Percentiles rank a stretch among this genome's conserved stretches.
Conservation (phyloP, 495 filamentous ascomycete genomes). For the Evernia prunastri region DNA sequence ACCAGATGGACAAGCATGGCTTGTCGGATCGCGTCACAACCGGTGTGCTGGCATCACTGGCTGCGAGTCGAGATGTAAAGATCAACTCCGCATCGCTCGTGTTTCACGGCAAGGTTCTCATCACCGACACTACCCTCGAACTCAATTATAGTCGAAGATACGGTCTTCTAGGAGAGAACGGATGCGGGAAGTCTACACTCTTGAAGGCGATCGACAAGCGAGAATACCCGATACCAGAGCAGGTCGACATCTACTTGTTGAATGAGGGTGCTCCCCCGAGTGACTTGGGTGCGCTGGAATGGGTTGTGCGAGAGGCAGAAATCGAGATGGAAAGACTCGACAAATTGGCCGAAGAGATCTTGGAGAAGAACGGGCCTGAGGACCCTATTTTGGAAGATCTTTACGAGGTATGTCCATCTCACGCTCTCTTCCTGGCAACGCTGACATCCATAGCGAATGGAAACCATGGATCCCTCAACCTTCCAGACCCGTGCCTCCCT, state of each 20-base stretch:
- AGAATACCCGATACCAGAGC: constrained; percentile 93
- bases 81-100: constrained; percentile 87
- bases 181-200: constrained; percentile 95
- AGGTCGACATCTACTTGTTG: constrained; percentile 96
- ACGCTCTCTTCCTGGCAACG: constrained; percentile 9
- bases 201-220: constrained; percentile 90
- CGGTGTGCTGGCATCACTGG: constrained; percentile 83
- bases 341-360: constrained; percentile 76
- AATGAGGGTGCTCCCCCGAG: constrained; percentile 94
- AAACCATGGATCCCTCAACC: constrained; percentile 99
- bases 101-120: constrained; percentile 95
- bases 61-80: constrained; percentile 86
- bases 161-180: constrained; percentile 95
- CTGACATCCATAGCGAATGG: constrained; percentile 71
- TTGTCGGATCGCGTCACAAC: constrained; percentile 97
- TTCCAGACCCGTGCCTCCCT: constrained; percentile 93
- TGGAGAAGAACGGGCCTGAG: constrained; percentile 88
- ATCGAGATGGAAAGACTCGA: constrained; percentile 87
- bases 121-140: constrained; percentile 88
- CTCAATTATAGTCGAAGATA: constrained; percentile 90
- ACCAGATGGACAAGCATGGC: constrained; percentile 94
- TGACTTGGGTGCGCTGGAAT: constrained; percentile 86
- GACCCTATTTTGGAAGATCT: constrained; percentile 86
- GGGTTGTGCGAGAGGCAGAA: constrained; percentile 95
- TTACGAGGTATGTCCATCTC: constrained; percentile 69